Conservation (phyloP, 2,329 filamentous ascomycete genomes). For the Epichloe coenophiala region DNA sequence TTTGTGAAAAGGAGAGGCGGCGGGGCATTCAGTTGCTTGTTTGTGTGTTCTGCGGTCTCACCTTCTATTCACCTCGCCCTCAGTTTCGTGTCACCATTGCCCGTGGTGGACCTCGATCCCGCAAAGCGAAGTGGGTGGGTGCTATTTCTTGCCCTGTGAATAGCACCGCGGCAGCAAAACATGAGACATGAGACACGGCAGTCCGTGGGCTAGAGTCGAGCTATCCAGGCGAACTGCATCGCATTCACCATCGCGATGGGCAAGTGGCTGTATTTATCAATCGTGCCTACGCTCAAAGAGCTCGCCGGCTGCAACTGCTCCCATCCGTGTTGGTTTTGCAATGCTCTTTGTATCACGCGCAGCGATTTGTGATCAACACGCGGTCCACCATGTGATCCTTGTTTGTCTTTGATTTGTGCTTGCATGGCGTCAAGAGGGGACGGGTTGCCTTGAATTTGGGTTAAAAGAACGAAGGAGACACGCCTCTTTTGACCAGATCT, state of each 20-base stretch:
- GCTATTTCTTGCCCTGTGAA: not conserved
- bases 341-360: not conserved
- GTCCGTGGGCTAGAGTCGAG: no score
- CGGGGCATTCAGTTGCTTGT: not conserved
- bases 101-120: not conserved
- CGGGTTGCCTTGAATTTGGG: no score
- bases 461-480: no score
- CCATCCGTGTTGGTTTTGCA: not conserved
- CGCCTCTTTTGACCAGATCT: no score
- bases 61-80: not conserved
- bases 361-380: not conserved
- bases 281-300: not conserved
- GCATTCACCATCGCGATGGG: not conserved
- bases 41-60: not conserved
- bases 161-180: not conserved
- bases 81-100: not conserved
- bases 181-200: not conserved
- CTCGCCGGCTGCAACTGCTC: not conserved
- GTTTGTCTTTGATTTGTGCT: not conserved
- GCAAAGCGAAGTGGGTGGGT: no score
- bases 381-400: not conserved
- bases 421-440: not conserved
- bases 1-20: no score
- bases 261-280: not conserved
- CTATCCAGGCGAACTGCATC: not conserved